Conservation (phyloP, 2,329 filamentous ascomycete species). For the Neurospora sp. region DNA sequence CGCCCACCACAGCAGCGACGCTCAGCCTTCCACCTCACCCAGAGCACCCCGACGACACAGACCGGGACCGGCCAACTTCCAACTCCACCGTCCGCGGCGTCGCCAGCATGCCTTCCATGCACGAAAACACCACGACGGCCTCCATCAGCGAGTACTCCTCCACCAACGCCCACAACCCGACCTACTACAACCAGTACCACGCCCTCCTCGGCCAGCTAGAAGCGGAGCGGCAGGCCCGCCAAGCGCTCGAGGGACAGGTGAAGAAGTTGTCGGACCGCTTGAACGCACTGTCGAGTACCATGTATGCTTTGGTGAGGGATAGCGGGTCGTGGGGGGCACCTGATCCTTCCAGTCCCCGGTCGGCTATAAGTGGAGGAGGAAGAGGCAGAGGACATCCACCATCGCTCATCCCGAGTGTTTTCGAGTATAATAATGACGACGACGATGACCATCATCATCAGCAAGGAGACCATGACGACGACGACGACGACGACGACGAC, state of each 20-base stretch:
- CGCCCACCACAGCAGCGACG: conserved; percentile 7
- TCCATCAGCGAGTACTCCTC: conserved; percentile 24
- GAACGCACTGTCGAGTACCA: conserved; percentile 33
- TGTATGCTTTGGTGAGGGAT: conserved; percentile 27
- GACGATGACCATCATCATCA: conserved; percentile 18
- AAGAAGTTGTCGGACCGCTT: conserved; percentile 40
- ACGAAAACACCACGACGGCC: conserved; percentile 28
- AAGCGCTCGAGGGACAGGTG: conserved; percentile 46
- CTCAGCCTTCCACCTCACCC: not conserved
- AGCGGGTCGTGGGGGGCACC: conserved; percentile 23
- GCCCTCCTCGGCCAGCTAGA: conserved; percentile 43
- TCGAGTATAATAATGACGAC: conserved; percentile 27
- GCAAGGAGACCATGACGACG: conserved; percentile 13
- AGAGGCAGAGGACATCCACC: conserved; percentile 8
- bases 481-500: no score
- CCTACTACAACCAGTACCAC: conserved; percentile 37
- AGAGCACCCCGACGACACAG: not conserved
- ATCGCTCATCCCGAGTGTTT: conserved; percentile 14
- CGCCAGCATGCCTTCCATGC: conserved; percentile 33
- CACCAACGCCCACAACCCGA: conserved; percentile 15
- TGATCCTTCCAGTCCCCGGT: conserved; percentile 10
- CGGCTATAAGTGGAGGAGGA: not conserved
- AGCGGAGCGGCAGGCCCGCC: conserved; percentile 45
- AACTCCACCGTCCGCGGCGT: conserved; percentile 38
- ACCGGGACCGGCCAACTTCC: conserved; percentile 30